Percentiles rank a stretch among this genome's conserved stretches.
Conservation (phyloP, 805 yeast species). For the Helenozyma baotianmanensis region DNA sequence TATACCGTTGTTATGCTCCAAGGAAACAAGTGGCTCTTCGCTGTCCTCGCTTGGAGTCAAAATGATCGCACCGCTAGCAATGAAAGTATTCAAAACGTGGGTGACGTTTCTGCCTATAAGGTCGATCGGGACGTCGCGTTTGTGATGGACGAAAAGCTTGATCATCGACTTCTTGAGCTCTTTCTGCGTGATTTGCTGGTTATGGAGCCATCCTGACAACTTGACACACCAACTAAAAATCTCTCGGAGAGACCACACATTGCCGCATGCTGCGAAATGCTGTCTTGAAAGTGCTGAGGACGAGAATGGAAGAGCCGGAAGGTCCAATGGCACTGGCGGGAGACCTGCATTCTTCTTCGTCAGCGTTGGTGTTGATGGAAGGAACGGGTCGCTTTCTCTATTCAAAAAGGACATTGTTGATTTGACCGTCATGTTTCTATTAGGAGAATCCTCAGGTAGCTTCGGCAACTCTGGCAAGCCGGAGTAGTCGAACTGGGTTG, state of each 20-base stretch:
- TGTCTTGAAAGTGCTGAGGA: constrained; percentile 43
- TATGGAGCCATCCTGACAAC: constrained; percentile 50
- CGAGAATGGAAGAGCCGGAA: constrained; percentile 56
- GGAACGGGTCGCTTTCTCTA: no score
- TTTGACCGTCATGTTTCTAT: background rate
- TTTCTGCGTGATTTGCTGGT: constrained; percentile 41
- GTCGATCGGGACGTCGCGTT: constrained; percentile 46
- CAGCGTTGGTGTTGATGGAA: constrained; percentile 2
- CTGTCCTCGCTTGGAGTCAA: background rate
- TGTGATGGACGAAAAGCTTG: constrained; percentile 46
- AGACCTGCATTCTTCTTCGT: constrained; percentile 19
- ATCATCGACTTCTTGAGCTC: constrained; percentile 54
- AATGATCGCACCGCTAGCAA: constrained; percentile 31
- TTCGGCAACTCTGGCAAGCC: constrained; percentile 31
- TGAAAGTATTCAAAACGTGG: constrained; percentile 41
- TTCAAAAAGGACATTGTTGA: no score
- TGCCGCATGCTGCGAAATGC: constrained; percentile 46
- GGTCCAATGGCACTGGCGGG: constrained; percentile 43
- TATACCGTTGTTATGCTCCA: no score
- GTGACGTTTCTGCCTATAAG: constrained; percentile 49
- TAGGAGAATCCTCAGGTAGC: constrained; percentile 7
- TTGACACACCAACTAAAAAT: constrained; percentile 54
- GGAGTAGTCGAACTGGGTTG: constrained; percentile 29
- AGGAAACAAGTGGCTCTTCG: background rate
- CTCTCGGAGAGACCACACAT: constrained; percentile 44